Conservation (phyloP, 345 rosid genomes). For the Noccaea bulbosa region DNA sequence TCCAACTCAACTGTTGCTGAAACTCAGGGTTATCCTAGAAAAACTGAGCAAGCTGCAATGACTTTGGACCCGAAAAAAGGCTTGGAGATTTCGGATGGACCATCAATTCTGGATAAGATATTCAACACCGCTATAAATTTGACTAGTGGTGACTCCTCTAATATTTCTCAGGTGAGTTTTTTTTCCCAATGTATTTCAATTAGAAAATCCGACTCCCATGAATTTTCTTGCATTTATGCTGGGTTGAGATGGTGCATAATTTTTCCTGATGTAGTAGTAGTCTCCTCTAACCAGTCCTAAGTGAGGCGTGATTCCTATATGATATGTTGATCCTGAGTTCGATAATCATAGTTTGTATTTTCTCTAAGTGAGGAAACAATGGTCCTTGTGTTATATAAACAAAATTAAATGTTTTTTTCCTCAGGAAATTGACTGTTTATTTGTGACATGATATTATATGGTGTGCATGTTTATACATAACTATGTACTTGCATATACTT, state of each 20-base stretch:
- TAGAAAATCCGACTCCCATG: slow-evolving; percentile 8
- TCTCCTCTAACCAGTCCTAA: slow-evolving; percentile 2
- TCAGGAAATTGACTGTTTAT: slow-evolving; percentile 8
- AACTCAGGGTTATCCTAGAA: slow-evolving; percentile 44
- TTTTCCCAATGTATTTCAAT: slow-evolving; percentile 8
- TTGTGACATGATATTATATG: slow-evolving; percentile 19
- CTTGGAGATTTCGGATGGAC: slow-evolving; percentile 50
- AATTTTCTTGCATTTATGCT: slow-evolving; percentile 13
- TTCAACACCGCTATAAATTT: slow-evolving; percentile 63
- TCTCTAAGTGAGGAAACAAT: slow-evolving; percentile 15
- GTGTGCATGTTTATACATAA: slow-evolving; percentile 2
- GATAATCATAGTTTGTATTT: slow-evolving; percentile 15
- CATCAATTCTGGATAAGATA: slow-evolving; percentile 80
- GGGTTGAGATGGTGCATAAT: slow-evolving; percentile 3
- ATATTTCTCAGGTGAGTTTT: slow-evolving; percentile 53
- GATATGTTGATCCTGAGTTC: slow-evolving; percentile 17
- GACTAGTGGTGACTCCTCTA: slow-evolving; percentile 53
- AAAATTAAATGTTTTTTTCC: slow-evolving; percentile 17
- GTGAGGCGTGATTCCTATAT: slow-evolving; percentile 3
- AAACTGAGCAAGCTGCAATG: slow-evolving; percentile 51
- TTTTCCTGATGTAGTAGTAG: slow-evolving; percentile 19
- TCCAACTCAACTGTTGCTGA: slow-evolving; percentile 49
- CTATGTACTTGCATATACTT: slow-evolving; percentile 15
- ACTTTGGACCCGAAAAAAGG: slow-evolving; percentile 45
- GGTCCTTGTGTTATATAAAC: slow-evolving; percentile 22